Percentiles rank a stretch among this genome's conserved stretches.
Conservation (phyloP, 768 basidiomycete genomes). For the Psilocybe azurescens region DNA sequence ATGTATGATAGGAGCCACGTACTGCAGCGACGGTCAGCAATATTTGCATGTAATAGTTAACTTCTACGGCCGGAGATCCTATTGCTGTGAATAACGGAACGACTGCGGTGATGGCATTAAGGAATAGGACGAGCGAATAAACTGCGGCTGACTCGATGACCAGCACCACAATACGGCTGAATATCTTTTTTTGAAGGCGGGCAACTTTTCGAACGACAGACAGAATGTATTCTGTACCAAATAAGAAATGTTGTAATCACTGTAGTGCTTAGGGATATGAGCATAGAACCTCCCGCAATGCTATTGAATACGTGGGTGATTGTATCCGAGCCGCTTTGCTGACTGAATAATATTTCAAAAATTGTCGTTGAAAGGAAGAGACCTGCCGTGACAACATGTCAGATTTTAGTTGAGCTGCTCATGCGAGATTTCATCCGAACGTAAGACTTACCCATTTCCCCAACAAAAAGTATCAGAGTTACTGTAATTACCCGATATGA, state of each 20-base stretch:
- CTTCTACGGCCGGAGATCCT: too few species aligned
- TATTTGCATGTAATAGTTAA: too few species aligned
- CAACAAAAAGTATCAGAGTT: background rate
- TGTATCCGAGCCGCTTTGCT: too few species aligned
- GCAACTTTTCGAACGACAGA: background rate
- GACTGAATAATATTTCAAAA: too few species aligned
- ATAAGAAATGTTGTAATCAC: background rate
- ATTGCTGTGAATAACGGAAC: background rate
- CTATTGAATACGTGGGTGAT: background rate
- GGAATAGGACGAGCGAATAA: background rate
- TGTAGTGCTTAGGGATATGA: background rate
- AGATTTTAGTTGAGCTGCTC: too few species aligned
- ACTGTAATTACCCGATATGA: background rate
- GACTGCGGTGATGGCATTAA: background rate
- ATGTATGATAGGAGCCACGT: too few species aligned
- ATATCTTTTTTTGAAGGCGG: background rate
- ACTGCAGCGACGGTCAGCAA: too few species aligned
- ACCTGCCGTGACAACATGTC: too few species aligned
- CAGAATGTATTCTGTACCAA: background rate
- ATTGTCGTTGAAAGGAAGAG: too few species aligned
- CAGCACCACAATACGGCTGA: background rate
- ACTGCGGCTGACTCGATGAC: background rate
- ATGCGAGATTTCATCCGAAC: background rate
- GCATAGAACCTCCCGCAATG: background rate
- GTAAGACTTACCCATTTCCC: background rate